A percentile compares a stretch with the other conserved stretches of the same genome.
phyloP scores from a whole-genome alignment of 2,329 filamentous ascomycete species.

The Pyrenophora graminea region DNA sequence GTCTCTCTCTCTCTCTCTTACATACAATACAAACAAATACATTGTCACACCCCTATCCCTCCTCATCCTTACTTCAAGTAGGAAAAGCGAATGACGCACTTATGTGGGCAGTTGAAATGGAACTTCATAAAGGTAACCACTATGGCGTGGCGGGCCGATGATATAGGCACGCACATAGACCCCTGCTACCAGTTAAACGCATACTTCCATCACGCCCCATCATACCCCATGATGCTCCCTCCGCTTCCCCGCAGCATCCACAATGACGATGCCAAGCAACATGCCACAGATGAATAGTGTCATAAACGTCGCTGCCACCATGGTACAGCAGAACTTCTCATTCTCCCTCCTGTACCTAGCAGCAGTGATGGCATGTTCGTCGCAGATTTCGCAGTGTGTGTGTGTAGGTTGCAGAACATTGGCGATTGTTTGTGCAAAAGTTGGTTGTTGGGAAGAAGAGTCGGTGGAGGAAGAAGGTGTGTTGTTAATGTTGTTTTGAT shows the following conservation, averaged over 20 bases:
- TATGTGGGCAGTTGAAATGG: background rate
- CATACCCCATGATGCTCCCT: background rate
- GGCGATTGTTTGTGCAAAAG: slow-evolving; percentile 30
- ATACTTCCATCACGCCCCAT: background rate
- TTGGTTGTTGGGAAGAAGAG: slow-evolving; percentile 5
- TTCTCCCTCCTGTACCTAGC: slow-evolving; percentile 23
- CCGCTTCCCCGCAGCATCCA: slow-evolving; percentile 5
- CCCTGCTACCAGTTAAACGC: background rate
- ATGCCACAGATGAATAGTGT: slow-evolving; percentile 15
- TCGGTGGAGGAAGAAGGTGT: background rate
- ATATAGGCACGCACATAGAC: too few relatives aligned
- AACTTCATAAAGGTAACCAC: too few relatives aligned
- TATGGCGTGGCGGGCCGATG: too few relatives aligned
- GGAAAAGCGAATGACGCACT: background rate
- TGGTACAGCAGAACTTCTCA: slow-evolving; percentile 29
- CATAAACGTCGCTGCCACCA: slow-evolving; percentile 32
- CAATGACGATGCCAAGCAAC: slow-evolving; percentile 27
- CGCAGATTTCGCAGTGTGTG: slow-evolving; percentile 36
- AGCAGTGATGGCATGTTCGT: slow-evolving; percentile 23
- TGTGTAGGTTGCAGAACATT: slow-evolving; percentile 29
- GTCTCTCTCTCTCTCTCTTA: too few relatives aligned
- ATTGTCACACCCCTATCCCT: too few relatives aligned
- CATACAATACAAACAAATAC: too few relatives aligned
- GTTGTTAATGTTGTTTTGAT: slow-evolving; percentile 5
- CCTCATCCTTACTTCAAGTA: too few relatives aligned